Conservation (phyloP, 2,329 filamentous ascomycete genomes). For the Trichoderma atroviride region DNA sequence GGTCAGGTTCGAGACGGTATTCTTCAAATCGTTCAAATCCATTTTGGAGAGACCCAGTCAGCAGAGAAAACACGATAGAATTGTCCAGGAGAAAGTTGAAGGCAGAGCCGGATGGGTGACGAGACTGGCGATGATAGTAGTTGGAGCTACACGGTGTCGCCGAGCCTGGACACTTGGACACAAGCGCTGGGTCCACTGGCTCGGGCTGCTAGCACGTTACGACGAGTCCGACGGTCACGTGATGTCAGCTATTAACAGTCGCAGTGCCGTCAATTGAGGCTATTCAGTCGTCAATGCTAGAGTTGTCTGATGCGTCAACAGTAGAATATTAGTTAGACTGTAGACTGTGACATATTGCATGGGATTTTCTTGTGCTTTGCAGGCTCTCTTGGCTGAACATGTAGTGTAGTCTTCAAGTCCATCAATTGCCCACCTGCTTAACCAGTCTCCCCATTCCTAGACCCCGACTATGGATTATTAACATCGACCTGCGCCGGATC, state of each 20-base stretch:
- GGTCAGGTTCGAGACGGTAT: slow-evolving; percentile 86
- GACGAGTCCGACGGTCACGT: neutral
- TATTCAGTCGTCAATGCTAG: neutral
- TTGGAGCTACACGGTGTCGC: slow-evolving; percentile 15
- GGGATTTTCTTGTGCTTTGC: neutral
- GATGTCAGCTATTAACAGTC: neutral
- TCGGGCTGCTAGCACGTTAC: neutral
- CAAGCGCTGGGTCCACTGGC: slow-evolving; percentile 5
- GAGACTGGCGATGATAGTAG: slow-evolving; percentile 8
- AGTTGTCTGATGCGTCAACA: neutral
- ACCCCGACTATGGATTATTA: neutral
- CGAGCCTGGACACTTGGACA: slow-evolving; percentile 21
- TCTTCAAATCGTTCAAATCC: slow-evolving; percentile 85
- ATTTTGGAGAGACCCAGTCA: slow-evolving; percentile 50
- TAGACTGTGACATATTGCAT: neutral
- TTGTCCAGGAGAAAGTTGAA: neutral
- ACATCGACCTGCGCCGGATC: neutral
- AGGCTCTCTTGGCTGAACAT: neutral
- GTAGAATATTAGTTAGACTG: neutral
- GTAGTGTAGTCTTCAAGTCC: neutral
- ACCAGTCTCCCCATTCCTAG: neutral
- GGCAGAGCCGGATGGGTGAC: slow-evolving; percentile 10
- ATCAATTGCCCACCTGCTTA: neutral
- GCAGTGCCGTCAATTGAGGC: neutral
- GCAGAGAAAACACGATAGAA: neutral